These are phyloP conservation scores for Aspergillus ostianus DNA, from an alignment of 495 filamentous ascomycete species.

Conservation along the genomic window DNA sequence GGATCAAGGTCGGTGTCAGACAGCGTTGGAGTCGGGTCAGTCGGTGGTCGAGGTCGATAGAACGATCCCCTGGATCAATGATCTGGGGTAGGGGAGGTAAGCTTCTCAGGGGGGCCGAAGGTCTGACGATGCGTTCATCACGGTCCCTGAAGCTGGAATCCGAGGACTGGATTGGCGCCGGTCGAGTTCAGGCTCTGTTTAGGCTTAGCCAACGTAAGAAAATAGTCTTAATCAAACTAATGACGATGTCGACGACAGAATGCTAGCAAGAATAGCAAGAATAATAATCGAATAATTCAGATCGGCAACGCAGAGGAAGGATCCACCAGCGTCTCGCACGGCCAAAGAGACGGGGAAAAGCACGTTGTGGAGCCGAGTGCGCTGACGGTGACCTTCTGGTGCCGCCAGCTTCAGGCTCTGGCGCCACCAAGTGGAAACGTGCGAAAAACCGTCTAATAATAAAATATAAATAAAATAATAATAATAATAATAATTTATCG, in stretches of 20 bases:
- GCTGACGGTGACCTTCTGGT: constrained; percentile 39
- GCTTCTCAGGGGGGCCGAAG: constrained; percentile 12
- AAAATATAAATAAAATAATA: constrained; percentile 7
- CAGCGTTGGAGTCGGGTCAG: not conserved
- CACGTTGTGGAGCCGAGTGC: constrained; percentile 38
- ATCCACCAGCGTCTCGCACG: constrained; percentile 30
- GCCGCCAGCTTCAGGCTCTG: constrained; percentile 30
- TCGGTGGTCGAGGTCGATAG: not conserved
- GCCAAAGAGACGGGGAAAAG: constrained; percentile 31
- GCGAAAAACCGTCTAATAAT: constrained; percentile 11
- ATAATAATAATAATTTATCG: constrained; percentile 12
- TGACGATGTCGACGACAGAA: not conserved
- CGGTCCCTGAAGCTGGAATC: not conserved
- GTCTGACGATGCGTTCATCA: constrained; percentile 10
- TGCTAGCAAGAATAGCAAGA: not conserved
- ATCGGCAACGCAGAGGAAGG: constrained; percentile 31
- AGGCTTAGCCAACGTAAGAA: not conserved
- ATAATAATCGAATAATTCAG: constrained; percentile 25
- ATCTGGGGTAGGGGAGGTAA: constrained; percentile 10
- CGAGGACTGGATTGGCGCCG: no score
- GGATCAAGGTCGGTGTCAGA: not conserved
- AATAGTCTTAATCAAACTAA: not conserved
- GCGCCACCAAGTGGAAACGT: constrained; percentile 21
- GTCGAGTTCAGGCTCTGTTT: not conserved
- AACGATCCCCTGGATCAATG: constrained; percentile 3